These are phyloP conservation scores for Xenoacremonium recifei DNA, from an alignment of 2,329 filamentous ascomycete genomes.

Conservation along the genomic window DNA sequence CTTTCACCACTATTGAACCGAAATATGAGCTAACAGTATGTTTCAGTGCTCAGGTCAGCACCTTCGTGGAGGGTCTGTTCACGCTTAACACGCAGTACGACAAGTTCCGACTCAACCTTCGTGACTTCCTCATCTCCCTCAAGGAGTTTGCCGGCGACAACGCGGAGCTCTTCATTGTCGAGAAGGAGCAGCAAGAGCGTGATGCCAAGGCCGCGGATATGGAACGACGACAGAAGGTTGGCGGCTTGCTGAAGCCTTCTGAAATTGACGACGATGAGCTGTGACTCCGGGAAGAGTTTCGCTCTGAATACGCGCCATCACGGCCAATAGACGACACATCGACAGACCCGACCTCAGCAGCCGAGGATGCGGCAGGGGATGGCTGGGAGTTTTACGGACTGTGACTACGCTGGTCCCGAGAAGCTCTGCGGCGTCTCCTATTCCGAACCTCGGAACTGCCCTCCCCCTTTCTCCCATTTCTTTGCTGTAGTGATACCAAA, in stretches of 20 bases:
- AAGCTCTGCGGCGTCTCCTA: slow-evolving; percentile 2
- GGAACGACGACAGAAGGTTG: slow-evolving; percentile 90
- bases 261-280: slow-evolving; percentile 89
- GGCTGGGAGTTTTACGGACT: slow-evolving; percentile 68
- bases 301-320: slow-evolving; percentile 55
- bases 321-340: slow-evolving; percentile 19
- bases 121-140: slow-evolving; percentile 94
- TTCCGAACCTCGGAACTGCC: slow-evolving; percentile 1
- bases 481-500: slow-evolving; percentile 31
- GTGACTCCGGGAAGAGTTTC: slow-evolving; percentile 75
- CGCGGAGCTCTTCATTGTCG: slow-evolving; percentile 86
- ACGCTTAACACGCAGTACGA: slow-evolving; percentile 83
- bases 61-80: slow-evolving; percentile 89
- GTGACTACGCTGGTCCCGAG: slow-evolving; percentile 26
- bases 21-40: slow-evolving; percentile 32
- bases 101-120: slow-evolving; percentile 92
- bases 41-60: slow-evolving; percentile 75
- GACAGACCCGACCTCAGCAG: slow-evolving; percentile 24
- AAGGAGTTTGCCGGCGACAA: slow-evolving; percentile 98
- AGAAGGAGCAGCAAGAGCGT: slow-evolving; percentile 88
- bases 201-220: slow-evolving; percentile 86
- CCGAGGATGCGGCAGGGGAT: slow-evolving; percentile 39
- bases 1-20: too few relatives aligned
- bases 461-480: slow-evolving; percentile 18
- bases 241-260: slow-evolving; percentile 94